Evolutionary conservation across 2,329 filamentous ascomycete species (phyloP).

Genomic region (Paraphoma chrysanthemicola): DNA sequence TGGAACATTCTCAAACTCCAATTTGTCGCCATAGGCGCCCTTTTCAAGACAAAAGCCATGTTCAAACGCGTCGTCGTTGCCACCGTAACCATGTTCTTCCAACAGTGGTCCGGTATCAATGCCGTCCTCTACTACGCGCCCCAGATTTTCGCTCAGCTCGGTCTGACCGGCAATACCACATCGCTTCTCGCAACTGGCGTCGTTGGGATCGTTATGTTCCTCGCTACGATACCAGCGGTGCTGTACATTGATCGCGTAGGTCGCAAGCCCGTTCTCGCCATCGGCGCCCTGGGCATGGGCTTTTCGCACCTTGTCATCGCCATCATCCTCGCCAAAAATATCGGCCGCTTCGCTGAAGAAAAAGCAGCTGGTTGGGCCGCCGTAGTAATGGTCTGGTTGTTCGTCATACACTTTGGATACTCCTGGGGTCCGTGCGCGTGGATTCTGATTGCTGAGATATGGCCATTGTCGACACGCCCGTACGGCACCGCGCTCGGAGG

Average conservation of each 20-base stretch:
- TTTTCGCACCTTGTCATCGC: conserved; percentile 75
- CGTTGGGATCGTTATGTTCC: conserved; percentile 73
- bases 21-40: conserved; percentile 69
- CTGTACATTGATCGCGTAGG: conserved; percentile 70
- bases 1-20: conserved; percentile 65
- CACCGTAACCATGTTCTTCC: conserved; percentile 57
- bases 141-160: conserved; percentile 57
- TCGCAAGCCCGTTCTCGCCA: conserved; percentile 67
- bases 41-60: conserved; percentile 72
- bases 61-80: conserved; percentile 71
- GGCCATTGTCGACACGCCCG: conserved; percentile 70
- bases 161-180: conserved; percentile 53
- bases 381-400: conserved; percentile 75
- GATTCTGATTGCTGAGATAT: conserved; percentile 78
- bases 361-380: conserved; percentile 72
- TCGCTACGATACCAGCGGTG: conserved; percentile 70
- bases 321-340: conserved; percentile 70
- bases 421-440: conserved; percentile 77
- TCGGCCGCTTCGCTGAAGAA: conserved; percentile 63
- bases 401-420: conserved; percentile 77
- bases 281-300: conserved; percentile 71
- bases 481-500: conserved; percentile 75
- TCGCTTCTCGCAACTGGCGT: conserved; percentile 74
- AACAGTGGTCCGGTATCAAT: conserved; percentile 61
- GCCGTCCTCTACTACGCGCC: conserved; percentile 59